Base-by-base conservation (phyloP, 2,329 filamentous ascomycete genomes). In the Colletotrichum sp. region DNA sequence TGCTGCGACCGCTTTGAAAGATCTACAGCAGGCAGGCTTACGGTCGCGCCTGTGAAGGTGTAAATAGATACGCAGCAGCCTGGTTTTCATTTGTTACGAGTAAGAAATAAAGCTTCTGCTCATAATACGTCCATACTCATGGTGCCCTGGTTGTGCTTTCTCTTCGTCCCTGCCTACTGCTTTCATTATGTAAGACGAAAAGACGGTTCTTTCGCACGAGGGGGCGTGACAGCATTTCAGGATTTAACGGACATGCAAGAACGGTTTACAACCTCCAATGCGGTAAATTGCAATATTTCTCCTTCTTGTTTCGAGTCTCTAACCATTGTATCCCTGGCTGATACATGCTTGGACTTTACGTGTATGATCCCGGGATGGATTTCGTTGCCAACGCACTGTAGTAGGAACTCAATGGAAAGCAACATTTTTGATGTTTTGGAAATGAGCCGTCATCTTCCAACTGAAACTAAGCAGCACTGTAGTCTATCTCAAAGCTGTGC, bases 401-500 rank as follows among this genome's bases (percentile, higher is more conserved):
- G 16, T 6, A 10, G 39, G 39, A 44, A n/a, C 39, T n/a, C 39
- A 44, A 44, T 44, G 18, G 18, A 10, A 44, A n/a, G 18, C 5
- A 44, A 44, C 5, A 3, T 10, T 0, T n/a, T n/a, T 44, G 5
- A 44, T n/a, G 2, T 44, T 44, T n/a, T 44, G 16, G 18, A 44
- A 44, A n/a, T 44, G 18, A 44, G 18, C 8, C 8, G 18, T n/a
- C 18, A 44, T n/a, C 39, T 44, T 18, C 18, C 18, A 44, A 57
- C 5, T 62, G 21, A 21, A 64, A 64, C 21, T 64, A 64, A n/a
- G 60, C 60, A 34, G 28, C 9, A 15, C 18, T 62, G 75, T 85
- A 85, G 28, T 81, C 74, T 49, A 85, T 77, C 71, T 79, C 77
- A 70, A 87, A 84, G 71, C 82, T 87, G 69, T 82, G 85, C 1